These are phyloP conservation scores for Cucurbita ficifolia DNA, from an alignment of 306 rosid species.

Conservation along the genomic window DNA sequence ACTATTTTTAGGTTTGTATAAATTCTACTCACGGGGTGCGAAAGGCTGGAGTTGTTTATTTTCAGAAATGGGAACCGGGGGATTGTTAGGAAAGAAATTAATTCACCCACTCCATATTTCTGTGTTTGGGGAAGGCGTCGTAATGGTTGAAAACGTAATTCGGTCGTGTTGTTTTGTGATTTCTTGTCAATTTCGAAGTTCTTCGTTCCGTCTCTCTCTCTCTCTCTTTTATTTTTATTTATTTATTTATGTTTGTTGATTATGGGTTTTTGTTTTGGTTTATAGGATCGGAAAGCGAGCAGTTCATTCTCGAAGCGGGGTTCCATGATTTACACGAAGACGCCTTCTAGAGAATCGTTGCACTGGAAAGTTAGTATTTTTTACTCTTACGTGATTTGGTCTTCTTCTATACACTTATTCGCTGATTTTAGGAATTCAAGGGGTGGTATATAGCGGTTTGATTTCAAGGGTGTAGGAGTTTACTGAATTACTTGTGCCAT, in stretches of 20 bases:
- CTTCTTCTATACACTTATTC: not conserved
- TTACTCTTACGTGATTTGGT: not conserved
- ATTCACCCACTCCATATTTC: not conserved
- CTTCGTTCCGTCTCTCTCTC: not conserved
- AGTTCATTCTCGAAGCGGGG: slow-evolving; percentile 82
- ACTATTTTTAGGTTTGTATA: not conserved
- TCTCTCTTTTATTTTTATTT: not conserved
- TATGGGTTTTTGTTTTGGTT: slow-evolving; percentile 8
- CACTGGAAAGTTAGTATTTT: slow-evolving; percentile 40
- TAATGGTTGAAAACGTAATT: not conserved
- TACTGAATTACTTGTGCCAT: not conserved
- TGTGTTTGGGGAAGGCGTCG: not conserved
- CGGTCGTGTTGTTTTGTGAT: not conserved
- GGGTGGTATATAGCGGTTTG: not conserved
- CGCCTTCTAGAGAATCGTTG: slow-evolving; percentile 70
- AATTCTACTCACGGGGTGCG: not conserved
- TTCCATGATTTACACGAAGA: slow-evolving; percentile 77
- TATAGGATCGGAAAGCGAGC: slow-evolving; percentile 79
- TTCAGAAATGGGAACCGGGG: slow-evolving; percentile 1
- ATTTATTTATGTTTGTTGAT: not conserved
- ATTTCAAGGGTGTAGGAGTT: not conserved
- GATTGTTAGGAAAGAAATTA: not conserved
- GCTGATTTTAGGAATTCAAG: not conserved
- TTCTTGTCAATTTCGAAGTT: not conserved
- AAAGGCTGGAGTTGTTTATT: not conserved